Base-by-base conservation (phyloP, 1,139 yeast genomes). In the Candida buenavistaensis region DNA sequence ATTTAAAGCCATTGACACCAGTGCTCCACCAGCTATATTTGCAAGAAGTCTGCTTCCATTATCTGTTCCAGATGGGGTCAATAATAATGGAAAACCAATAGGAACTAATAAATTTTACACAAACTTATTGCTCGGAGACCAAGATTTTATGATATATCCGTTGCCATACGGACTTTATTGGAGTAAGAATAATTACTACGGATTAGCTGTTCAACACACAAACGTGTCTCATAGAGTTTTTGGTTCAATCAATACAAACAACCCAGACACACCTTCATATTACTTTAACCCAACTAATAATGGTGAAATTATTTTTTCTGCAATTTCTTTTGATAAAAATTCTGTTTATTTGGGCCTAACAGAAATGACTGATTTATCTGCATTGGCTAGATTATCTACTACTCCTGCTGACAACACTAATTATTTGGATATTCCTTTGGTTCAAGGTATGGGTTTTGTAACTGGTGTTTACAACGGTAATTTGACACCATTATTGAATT, bases 21-120 rank as follows among this genome's bases (percentile, higher is more conserved):
- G 52, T 13, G 64, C 62, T 5, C 86, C 87, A 17, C 65, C 68
- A 10, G 45, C 64, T 1, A 63, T 75, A 26, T 80, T 82, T 59
- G 45, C 68, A 6, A 60, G 73, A 41, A 59, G 67, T 32, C 64
- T 56, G 14, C 63, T 77, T 37, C 77, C 86, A 59, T 37, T 83
- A 70, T 33, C 59, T 57, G 28, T 59, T 64, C 59, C 89, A 75
- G 14, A 47, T 3, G 56, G 78, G 28, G 79, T 75, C 27, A 60
- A 62, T 39, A 66, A 65, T 44, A 54, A 60, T 37, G 69, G 59
- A 11, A 36, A 20, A 14, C 87, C 95, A 5, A 70, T 80, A 30
- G 78, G 79, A 44, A 88, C 97, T 13, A 89, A 89, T 62, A 87
- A 88, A 55, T 89, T 87, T 57, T 88, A 84, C 55, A 82, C 86